These are phyloP conservation scores for Picochlorum sp. DNA, from an alignment of 139 green algal genomes.

Conservation along the genomic window DNA sequence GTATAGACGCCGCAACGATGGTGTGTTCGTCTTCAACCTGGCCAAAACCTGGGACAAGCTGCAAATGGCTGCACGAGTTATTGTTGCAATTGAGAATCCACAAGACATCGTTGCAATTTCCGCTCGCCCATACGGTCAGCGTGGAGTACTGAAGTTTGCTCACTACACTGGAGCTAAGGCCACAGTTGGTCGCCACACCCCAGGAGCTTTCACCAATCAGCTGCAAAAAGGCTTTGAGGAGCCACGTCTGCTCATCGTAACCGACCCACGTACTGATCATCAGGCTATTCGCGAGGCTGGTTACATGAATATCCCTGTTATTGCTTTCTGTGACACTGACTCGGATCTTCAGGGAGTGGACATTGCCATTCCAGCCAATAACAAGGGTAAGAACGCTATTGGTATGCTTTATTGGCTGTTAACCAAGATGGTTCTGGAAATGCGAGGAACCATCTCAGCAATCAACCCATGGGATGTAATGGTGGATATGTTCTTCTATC, in stretches of 20 bases:
- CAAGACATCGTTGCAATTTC: constrained; percentile 66
- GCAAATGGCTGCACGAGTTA: constrained; percentile 92
- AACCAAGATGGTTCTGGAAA: constrained; percentile 95
- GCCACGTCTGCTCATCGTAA: constrained; percentile 93
- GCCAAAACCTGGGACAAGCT: constrained; percentile 99
- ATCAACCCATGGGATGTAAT: constrained; percentile 81
- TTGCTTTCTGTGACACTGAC: constrained; percentile 99
- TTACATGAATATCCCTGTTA: constrained; percentile 99
- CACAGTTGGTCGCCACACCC: constrained; percentile 95
- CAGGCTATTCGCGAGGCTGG: constrained; percentile 95
- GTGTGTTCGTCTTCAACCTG: constrained; percentile 99
- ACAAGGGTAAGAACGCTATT: constrained; percentile 98
- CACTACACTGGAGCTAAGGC: constrained; percentile 92
- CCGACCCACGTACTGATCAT: constrained; percentile 85
- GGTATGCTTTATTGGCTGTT: constrained; percentile 96
- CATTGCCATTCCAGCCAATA: constrained; percentile 99
- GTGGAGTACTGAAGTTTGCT: constrained; percentile 97
- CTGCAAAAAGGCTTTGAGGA: constrained; percentile 96
- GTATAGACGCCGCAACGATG: constrained; percentile 68
- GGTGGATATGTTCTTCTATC: constrained; percentile 99
- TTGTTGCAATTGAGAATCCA: constrained; percentile 98
- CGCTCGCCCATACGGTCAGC: constrained; percentile 87
- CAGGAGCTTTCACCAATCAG: constrained; percentile 98
- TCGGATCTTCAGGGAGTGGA: constrained; percentile 80
- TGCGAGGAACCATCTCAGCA: constrained; percentile 76